phyloP scores from a whole-genome alignment of 352 stramenopile genomes.

The Phytophthora agathidicida region DNA sequence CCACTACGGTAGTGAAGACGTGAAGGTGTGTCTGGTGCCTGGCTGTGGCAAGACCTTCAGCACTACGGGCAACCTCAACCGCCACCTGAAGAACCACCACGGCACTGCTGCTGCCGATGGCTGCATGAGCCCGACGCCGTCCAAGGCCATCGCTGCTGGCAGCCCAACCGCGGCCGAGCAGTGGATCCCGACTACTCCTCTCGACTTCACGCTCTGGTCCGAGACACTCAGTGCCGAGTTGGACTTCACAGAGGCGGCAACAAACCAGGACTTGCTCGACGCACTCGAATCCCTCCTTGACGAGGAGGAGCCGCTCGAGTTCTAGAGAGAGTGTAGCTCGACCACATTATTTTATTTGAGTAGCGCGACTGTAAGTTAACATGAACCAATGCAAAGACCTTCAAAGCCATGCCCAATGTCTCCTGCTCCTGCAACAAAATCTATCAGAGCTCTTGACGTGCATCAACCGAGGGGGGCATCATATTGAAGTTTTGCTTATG shows the following conservation, averaged over 20 bases:
- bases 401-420: background rate
- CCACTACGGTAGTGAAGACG: conserved; percentile 31
- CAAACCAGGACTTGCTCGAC: conserved; percentile 43
- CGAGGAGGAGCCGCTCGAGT: conserved; percentile 29
- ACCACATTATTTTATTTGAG: conserved; percentile 34
- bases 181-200: conserved; percentile 9
- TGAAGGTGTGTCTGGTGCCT: conserved; percentile 39
- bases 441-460: too few species aligned
- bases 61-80: conserved; percentile 51
- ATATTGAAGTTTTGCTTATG: conserved; percentile 16
- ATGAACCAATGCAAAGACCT: background rate
- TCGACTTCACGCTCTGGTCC: conserved; percentile 26
- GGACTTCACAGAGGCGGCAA: conserved; percentile 21
- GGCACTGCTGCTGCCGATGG: background rate
- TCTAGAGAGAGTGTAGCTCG: conserved; percentile 17
- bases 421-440: background rate
- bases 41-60: conserved; percentile 54
- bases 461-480: conserved; percentile 7
- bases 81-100: conserved; percentile 48
- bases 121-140: conserved; percentile 19
- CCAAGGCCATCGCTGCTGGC: conserved; percentile 8
- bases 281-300: conserved; percentile 44
- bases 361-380: conserved; percentile 24
- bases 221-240: conserved; percentile 18
- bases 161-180: conserved; percentile 33